phyloP scores from a whole-genome alignment of 1,284 basidiomycete genomes.

The Mycosarcoma mackinlayi region DNA sequence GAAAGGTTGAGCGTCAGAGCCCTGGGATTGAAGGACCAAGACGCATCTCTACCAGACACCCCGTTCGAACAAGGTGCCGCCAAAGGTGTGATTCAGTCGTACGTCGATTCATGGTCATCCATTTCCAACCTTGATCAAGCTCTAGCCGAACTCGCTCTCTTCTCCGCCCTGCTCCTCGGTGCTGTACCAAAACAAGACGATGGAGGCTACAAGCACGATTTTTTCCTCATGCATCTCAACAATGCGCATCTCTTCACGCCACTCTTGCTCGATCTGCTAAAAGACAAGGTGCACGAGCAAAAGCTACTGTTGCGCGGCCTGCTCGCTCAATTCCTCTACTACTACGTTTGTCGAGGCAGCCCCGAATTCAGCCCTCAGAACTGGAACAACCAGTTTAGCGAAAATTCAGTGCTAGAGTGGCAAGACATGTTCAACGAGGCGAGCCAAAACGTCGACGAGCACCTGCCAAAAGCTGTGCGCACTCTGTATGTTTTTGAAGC shows the following conservation, averaged over 20 bases:
- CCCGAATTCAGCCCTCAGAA: constrained; percentile 10
- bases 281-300: not conserved
- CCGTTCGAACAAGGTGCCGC: constrained; percentile 11
- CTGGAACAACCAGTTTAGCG: not conserved
- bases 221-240: constrained; percentile 53
- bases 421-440: constrained; percentile 7
- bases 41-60: constrained; percentile 13
- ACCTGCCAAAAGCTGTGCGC: constrained; percentile 38
- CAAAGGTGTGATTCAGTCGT: constrained; percentile 20
- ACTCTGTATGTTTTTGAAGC: constrained; percentile 18
- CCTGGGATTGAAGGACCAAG: constrained; percentile 10
- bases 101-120: constrained; percentile 27
- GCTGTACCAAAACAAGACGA: constrained; percentile 16
- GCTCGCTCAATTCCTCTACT: constrained; percentile 19
- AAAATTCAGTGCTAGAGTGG: constrained; percentile 6
- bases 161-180: constrained; percentile 29
- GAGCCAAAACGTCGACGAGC: constrained; percentile 26
- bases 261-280: constrained; percentile 9
- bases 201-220: constrained; percentile 32
- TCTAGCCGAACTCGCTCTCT: constrained; percentile 21
- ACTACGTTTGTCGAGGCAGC: constrained; percentile 35
- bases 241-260: constrained; percentile 45
- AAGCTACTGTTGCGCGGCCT: constrained; percentile 22
- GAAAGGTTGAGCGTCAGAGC: constrained; percentile 1
- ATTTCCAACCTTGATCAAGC: not conserved